Evolutionary conservation across 306 rosid species (phyloP).

Genomic region (Phaseolus lunatus): DNA sequence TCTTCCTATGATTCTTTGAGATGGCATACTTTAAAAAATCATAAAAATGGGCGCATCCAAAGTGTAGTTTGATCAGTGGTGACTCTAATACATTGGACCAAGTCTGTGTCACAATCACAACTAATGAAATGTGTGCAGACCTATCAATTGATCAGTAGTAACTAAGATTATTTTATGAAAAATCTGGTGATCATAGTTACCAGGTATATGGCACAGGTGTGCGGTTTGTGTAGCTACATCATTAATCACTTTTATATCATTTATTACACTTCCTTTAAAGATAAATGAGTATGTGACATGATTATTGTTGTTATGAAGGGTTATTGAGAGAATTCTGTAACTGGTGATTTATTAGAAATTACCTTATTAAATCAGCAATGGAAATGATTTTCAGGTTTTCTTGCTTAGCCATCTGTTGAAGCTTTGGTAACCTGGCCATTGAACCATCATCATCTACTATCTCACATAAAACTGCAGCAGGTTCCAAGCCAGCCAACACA

Average conservation of each 20-base stretch:
- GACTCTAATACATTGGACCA: background rate
- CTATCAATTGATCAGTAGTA: conserved; percentile 4
- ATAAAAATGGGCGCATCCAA: background rate
- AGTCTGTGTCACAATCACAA: background rate
- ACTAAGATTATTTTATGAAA: background rate
- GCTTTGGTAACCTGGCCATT: conserved; percentile 81
- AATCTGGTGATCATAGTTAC: conserved; percentile 1
- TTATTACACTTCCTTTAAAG: background rate
- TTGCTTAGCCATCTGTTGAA: conserved; percentile 57
- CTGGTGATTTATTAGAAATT: background rate
- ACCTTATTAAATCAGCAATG: conserved; percentile 80
- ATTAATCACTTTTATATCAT: background rate
- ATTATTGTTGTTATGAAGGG: background rate
- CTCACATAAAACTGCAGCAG: conserved; percentile 74
- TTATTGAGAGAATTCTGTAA: background rate
- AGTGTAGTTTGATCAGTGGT: background rate
- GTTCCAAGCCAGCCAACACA: conserved; percentile 68
- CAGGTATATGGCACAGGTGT: background rate
- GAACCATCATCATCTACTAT: conserved; percentile 85
- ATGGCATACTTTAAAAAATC: background rate
- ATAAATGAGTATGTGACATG: background rate
- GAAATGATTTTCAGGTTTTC: conserved; percentile 75
- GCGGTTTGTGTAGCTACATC: background rate
- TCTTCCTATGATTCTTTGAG: background rate
- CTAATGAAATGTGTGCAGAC: background rate